These are phyloP conservation scores for Solanum appendiculatum DNA, from an alignment of 257 asterid species.

Conservation along the genomic window DNA sequence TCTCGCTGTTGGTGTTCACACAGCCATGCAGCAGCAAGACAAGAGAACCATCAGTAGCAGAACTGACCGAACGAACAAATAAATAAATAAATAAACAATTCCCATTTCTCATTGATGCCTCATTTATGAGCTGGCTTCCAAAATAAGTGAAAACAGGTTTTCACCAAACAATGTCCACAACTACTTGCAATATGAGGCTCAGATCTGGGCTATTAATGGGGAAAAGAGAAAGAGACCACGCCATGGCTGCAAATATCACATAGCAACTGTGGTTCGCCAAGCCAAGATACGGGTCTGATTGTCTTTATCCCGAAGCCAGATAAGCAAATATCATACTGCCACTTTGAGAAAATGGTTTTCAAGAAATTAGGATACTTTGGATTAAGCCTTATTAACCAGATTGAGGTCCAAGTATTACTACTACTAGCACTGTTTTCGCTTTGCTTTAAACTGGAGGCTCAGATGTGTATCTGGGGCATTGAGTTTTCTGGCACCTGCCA, in stretches of 20 bases:
- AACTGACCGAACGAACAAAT: background rate
- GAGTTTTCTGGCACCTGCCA: background rate
- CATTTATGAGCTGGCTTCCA: background rate
- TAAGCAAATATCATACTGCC: background rate
- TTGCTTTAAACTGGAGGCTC: background rate
- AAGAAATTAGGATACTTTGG: background rate
- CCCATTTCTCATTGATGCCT: background rate
- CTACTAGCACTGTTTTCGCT: background rate
- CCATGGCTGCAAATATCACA: slow-evolving; percentile 22
- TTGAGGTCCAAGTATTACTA: background rate
- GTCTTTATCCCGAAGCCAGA: background rate
- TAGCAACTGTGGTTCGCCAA: background rate
- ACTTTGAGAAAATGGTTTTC: background rate
- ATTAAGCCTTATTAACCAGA: background rate
- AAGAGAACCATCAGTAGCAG: background rate
- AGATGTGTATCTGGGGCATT: background rate
- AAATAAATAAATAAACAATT: background rate
- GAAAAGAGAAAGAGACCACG: background rate
- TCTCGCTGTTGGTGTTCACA: background rate
- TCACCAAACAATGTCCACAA: background rate
- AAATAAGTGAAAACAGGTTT: background rate
- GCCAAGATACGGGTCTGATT: slow-evolving; percentile 15
- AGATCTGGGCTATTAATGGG: background rate
- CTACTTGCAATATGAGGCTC: slow-evolving; percentile 8
- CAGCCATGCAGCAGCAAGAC: background rate